These are phyloP conservation scores for Geotrichum aggregatum DNA, from an alignment of 1,139 yeast species.

Conservation along the genomic window DNA sequence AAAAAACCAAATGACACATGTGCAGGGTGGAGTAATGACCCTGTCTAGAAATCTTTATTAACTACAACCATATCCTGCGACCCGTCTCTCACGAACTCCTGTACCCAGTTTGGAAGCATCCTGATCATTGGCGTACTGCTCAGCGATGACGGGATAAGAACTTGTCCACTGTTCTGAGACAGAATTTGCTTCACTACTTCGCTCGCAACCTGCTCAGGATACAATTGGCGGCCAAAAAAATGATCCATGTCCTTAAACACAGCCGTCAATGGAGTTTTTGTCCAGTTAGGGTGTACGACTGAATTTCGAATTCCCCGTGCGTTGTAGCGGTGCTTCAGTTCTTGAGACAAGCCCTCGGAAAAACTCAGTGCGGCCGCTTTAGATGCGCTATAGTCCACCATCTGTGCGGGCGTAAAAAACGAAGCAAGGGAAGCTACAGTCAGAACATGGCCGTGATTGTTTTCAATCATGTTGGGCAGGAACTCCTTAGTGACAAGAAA, in stretches of 20 bases:
- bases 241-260: constrained; percentile 21
- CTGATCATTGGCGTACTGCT: constrained; percentile 14
- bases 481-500: constrained; percentile 61
- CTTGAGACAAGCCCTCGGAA: constrained; percentile 65
- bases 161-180: constrained; percentile 21
- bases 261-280: constrained; percentile 23
- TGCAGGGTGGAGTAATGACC: too few species aligned
- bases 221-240: constrained; percentile 18
- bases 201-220: constrained; percentile 22
- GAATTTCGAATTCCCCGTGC: constrained; percentile 24
- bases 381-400: constrained; percentile 67
- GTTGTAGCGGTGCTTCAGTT: constrained; percentile 42
- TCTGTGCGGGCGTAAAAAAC: constrained; percentile 65
- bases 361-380: constrained; percentile 69
- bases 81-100: constrained; percentile 19
- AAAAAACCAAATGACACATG: too few species aligned
- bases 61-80: constrained; percentile 16
- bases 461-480: constrained; percentile 57
- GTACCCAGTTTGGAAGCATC: constrained; percentile 23
- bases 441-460: constrained; percentile 60
- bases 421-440: constrained; percentile 72
- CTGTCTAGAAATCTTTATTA: constrained; percentile 19
- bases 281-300: constrained; percentile 25
- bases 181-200: constrained; percentile 21
- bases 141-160: constrained; percentile 20